A percentile compares a stretch with the other conserved stretches of the same genome.
phyloP scores from a whole-genome alignment of 352 stramenopile species.

The Peronospora belbahrii region DNA sequence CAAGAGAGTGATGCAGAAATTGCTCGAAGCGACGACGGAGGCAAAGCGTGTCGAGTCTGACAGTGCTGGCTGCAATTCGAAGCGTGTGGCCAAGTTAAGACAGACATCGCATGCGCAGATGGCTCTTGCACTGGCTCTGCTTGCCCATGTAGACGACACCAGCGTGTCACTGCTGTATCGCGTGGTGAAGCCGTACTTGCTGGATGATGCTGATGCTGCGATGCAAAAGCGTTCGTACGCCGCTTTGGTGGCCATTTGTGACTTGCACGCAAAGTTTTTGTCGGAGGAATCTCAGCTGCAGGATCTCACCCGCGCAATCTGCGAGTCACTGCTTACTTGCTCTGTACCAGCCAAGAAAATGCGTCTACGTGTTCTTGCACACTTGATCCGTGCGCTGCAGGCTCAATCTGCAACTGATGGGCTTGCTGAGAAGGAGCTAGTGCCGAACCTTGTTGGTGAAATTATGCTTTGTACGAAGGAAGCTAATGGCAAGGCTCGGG shows the following conservation, averaged over 20 bases:
- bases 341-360: conserved; percentile 94
- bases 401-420: conserved; percentile 46
- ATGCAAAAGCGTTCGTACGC: conserved; percentile 88
- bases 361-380: conserved; percentile 87
- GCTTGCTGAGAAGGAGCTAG: conserved; percentile 60
- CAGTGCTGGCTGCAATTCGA: conserved; percentile 29
- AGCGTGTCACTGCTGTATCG: conserved; percentile 78
- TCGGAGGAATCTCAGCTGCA: conserved; percentile 71
- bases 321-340: conserved; percentile 90
- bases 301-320: conserved; percentile 91
- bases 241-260: conserved; percentile 80
- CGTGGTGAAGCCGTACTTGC: conserved; percentile 83
- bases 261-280: conserved; percentile 77
- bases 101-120: conserved; percentile 69
- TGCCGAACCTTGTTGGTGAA: conserved; percentile 90
- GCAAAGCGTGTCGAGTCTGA: conserved; percentile 53
- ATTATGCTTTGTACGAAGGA: conserved; percentile 96
- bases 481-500: conserved; percentile 90
- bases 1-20: conserved; percentile 86
- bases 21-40: conserved; percentile 77
- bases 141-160: conserved; percentile 70
- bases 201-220: conserved; percentile 74
- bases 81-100: conserved; percentile 46
- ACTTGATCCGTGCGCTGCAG: conserved; percentile 72
- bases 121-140: conserved; percentile 65